Percentiles rank a stretch among this genome's conserved stretches.
Conservation (phyloP, 495 filamentous ascomycete species). For the Parachaetomium inaequale region DNA sequence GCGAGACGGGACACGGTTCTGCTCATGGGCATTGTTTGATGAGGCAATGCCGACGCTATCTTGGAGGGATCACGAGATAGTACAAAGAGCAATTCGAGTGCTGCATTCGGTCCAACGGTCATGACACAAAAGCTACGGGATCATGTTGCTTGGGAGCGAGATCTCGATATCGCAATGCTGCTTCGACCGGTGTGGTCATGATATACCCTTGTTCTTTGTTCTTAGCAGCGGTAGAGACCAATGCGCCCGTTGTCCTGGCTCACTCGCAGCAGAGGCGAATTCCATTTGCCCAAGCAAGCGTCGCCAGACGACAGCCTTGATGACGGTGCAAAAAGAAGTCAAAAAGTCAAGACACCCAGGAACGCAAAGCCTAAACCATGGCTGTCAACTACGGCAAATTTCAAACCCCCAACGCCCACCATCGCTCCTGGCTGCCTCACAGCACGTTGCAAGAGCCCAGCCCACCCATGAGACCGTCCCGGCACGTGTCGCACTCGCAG, state of each 20-base stretch:
- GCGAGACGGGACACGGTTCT: slow-evolving; percentile 41
- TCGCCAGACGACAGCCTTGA: no score
- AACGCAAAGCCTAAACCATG: no score
- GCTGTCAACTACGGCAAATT: no score
- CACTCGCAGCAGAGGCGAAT: not conserved
- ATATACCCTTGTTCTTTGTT: not conserved
- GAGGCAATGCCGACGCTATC: slow-evolving; percentile 32
- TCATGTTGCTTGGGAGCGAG: not conserved
- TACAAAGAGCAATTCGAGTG: slow-evolving; percentile 30
- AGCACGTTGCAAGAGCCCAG: slow-evolving; percentile 15
- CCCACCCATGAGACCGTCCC: not conserved
- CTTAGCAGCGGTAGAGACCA: not conserved
- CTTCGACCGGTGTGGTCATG: not conserved
- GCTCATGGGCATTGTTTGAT: slow-evolving; percentile 34
- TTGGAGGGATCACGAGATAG: slow-evolving; percentile 33
- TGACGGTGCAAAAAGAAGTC: no score
- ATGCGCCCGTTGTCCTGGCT: not conserved
- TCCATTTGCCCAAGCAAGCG: not conserved
- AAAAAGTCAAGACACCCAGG: no score
- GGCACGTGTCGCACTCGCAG: slow-evolving; percentile 27
- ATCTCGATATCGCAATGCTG: not conserved
- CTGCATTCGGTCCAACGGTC: slow-evolving; percentile 20
- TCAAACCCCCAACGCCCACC: no score
- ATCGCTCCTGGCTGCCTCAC: slow-evolving; percentile 18
- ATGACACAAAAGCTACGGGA: not conserved